Percentiles rank a stretch among this genome's conserved stretches.
These are phyloP conservation scores for Macaranga tanarius DNA, from an alignment of 441 rosid species.

Conservation along the genomic window DNA sequence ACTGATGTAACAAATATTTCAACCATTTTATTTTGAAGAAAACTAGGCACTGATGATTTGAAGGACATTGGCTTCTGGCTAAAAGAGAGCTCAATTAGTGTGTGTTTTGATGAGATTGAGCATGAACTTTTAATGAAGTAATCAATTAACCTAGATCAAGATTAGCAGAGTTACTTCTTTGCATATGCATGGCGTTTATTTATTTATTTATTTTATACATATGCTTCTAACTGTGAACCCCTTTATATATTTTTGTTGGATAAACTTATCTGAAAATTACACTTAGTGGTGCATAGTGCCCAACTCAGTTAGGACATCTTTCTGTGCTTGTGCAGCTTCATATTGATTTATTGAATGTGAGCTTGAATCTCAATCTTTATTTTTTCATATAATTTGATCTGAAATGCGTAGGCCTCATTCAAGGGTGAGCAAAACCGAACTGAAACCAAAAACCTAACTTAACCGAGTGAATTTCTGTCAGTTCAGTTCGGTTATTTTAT, in stretches of 20 bases:
- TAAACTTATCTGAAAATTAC: background rate
- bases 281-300: background rate
- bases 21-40: background rate
- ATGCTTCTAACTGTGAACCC: background rate
- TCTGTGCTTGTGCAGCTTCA: background rate
- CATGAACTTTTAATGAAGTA: background rate
- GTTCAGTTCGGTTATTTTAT: too few species aligned
- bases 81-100: background rate
- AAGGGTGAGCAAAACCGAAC: too few species aligned
- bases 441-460: too few species aligned
- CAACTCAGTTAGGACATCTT: background rate
- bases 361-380: background rate
- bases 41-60: background rate
- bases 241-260: background rate
- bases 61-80: slow-evolving; percentile 4
- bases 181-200: background rate
- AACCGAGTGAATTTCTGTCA: too few species aligned
- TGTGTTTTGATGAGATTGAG: slow-evolving; percentile 2
- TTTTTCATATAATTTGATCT: background rate
- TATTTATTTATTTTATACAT: background rate
- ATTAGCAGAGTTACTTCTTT: too few species aligned
- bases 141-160: background rate
- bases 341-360: background rate
- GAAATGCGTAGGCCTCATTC: background rate
- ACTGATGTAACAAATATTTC: background rate